Evolutionary conservation across 2,329 filamentous ascomycete species (phyloP).

Genomic region (Akanthomyces dipterigenus): DNA sequence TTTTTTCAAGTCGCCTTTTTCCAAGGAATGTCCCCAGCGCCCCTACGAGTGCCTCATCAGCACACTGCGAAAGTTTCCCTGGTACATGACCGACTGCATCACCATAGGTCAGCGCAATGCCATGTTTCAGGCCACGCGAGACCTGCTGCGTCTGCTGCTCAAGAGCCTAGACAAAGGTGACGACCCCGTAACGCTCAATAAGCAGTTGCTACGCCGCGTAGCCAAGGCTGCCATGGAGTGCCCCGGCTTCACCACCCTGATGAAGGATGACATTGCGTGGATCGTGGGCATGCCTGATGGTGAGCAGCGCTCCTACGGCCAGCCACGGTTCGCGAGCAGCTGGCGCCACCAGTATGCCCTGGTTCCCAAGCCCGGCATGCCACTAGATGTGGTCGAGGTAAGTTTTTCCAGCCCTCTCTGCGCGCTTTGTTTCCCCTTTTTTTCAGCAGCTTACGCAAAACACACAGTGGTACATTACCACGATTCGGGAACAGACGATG

Average conservation of each 20-base stretch:
- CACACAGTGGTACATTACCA: slow-evolving; percentile 47
- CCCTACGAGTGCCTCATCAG: slow-evolving; percentile 61
- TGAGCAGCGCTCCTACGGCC: slow-evolving; percentile 33
- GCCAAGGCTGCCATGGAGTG: slow-evolving; percentile 47
- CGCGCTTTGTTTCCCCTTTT: background rate
- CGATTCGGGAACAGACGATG: slow-evolving; percentile 47
- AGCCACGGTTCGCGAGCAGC: slow-evolving; percentile 39
- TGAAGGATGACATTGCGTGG: slow-evolving; percentile 53
- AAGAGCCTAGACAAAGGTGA: slow-evolving; percentile 33
- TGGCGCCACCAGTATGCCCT: slow-evolving; percentile 50
- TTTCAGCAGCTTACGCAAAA: background rate
- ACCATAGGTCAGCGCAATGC: slow-evolving; percentile 50
- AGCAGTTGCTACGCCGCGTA: slow-evolving; percentile 47
- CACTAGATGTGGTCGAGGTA: slow-evolving; percentile 50
- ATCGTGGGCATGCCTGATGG: slow-evolving; percentile 30
- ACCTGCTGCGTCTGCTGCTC: slow-evolving; percentile 41
- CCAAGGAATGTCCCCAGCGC: slow-evolving; percentile 54
- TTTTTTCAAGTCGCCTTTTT: slow-evolving; percentile 47
- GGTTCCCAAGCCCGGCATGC: slow-evolving; percentile 39
- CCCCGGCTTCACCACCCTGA: slow-evolving; percentile 52
- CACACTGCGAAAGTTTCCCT: slow-evolving; percentile 56
- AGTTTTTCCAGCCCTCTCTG: slow-evolving; percentile 16
- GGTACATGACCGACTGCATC: slow-evolving; percentile 50
- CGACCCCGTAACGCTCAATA: slow-evolving; percentile 40
- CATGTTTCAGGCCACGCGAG: slow-evolving; percentile 43